Conservation (phyloP, 2,329 filamentous ascomycete genomes). For the Alternaria gaisen region DNA sequence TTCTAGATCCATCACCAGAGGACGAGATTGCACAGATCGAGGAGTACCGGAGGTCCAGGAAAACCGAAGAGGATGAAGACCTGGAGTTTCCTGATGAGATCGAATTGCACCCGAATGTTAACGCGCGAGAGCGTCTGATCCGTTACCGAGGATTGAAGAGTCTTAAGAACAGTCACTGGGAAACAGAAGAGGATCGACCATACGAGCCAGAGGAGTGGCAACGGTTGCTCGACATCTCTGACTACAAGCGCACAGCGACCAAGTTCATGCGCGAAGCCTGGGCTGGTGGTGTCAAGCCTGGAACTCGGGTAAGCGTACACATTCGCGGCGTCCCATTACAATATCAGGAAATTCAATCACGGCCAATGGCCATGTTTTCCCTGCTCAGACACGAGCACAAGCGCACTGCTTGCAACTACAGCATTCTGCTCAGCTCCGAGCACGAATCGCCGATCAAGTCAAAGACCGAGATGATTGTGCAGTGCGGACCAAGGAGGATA, state of each 20-base stretch:
- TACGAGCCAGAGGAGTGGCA: conserved; percentile 92
- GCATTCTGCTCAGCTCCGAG: conserved; percentile 84
- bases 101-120: conserved; percentile 86
- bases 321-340: conserved; percentile 67
- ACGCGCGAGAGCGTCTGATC: conserved; percentile 83
- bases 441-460: conserved; percentile 80
- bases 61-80: conserved; percentile 85
- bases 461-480: conserved; percentile 90
- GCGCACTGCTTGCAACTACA: conserved; percentile 83
- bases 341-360: conserved; percentile 62
- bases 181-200: conserved; percentile 83
- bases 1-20: conserved; percentile 79
- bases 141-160: conserved; percentile 94
- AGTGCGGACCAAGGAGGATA: conserved; percentile 88
- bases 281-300: conserved; percentile 84
- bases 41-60: conserved; percentile 80
- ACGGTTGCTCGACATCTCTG: conserved; percentile 82
- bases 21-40: conserved; percentile 85
- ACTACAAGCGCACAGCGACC: conserved; percentile 86
- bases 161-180: conserved; percentile 85
- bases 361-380: conserved; percentile 80
- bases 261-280: conserved; percentile 81
- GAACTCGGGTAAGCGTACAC: conserved; percentile 83
- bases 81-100: conserved; percentile 97
- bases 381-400: conserved; percentile 95